Base-by-base conservation (phyloP, 2,329 filamentous ascomycete genomes). In the Ceratocystis colombiana region DNA sequence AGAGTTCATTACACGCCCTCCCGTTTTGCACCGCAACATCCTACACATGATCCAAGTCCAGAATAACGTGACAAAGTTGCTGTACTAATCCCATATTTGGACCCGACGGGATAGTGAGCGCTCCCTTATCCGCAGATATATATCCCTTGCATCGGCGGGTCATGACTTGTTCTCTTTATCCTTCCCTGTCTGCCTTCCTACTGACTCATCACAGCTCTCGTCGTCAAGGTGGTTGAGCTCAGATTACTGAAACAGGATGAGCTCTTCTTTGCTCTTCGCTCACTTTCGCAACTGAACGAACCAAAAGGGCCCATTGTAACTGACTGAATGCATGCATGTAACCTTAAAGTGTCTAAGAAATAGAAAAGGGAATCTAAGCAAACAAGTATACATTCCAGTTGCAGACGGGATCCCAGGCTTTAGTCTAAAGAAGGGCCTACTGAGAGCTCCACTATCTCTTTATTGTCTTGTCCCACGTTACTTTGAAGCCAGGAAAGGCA, bases 301-400 rank as follows among this genome's bases (percentile, higher is more conserved):
- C 8, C 53, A 59, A 59, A 59, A 30, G 53, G 53, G 10, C 20
- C 46, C 48, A 5, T 53, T 17, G 3, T 17, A 30, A 30, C 33
- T 7, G 28, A 20, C 33, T 3, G 28, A 33, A 59, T 59, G 53
- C 53, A 30, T 59, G 12, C 22, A 59, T 59, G 53, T 59, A 59
- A 59, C 25, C 53, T 59, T 59, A 59, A 59, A 37, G 17, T 25
- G 25, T 28, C 53, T 15, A 55, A 7, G 22, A 55, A 55, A 30
- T 10, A 57, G 22, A 25, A 12, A 25, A 7, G 25, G 8, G 12
- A 8, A 53, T 3, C 8, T 22, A 53, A 53, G 3, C 7, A 12
- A 33, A 57, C 53, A 59, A 37, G 53, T 30, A 28, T 17, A 28
- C 53, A 59, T 59, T 59, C 53, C 53, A 37, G n/a, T 5, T 30